Evolutionary conservation across 768 basidiomycete genomes (phyloP).

Genomic region (Leccinum olivaceopallidum): DNA sequence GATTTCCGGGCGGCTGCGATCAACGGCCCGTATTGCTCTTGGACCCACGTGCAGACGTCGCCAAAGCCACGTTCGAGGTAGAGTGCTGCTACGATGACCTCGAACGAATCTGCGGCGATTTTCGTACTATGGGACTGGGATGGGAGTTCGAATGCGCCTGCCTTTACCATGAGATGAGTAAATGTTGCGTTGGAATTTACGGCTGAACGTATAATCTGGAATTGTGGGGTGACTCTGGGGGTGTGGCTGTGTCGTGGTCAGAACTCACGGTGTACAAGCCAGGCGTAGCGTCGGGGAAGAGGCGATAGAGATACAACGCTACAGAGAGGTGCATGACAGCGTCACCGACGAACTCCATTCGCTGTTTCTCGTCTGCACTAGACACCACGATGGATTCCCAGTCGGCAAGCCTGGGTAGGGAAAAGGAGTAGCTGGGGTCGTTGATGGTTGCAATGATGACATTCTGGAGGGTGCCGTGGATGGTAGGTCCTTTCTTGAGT

Average conservation of each 20-base stretch:
- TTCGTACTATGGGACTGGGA: constrained; percentile 32
- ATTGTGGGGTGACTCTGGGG: not conserved
- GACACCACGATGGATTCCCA: constrained; percentile 32
- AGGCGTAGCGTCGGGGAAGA: constrained; percentile 34
- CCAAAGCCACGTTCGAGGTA: constrained; percentile 41
- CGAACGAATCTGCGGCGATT: constrained; percentile 47
- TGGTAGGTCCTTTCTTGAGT: constrained; percentile 14
- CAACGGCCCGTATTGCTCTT: constrained; percentile 39
- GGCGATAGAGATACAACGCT: constrained; percentile 39
- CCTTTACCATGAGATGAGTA: constrained; percentile 39
- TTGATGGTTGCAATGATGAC: constrained; percentile 28
- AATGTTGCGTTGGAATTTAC: constrained; percentile 39
- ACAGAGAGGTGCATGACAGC: constrained; percentile 45
- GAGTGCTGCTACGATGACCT: constrained; percentile 46
- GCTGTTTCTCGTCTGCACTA: constrained; percentile 35
- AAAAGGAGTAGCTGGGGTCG: constrained; percentile 29
- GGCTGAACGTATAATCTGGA: constrained; percentile 26
- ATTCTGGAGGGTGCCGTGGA: constrained; percentile 23
- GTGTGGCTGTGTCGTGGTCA: not conserved
- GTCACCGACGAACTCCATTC: constrained; percentile 50
- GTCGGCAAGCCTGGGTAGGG: constrained; percentile 28
- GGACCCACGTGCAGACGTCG: constrained; percentile 40
- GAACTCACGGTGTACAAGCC: constrained; percentile 37
- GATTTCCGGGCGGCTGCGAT: constrained; percentile 34
- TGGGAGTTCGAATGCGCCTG: constrained; percentile 28